Base-by-base conservation (phyloP, 202 grass and related monocot genomes). In the Musa balbisiana region DNA sequence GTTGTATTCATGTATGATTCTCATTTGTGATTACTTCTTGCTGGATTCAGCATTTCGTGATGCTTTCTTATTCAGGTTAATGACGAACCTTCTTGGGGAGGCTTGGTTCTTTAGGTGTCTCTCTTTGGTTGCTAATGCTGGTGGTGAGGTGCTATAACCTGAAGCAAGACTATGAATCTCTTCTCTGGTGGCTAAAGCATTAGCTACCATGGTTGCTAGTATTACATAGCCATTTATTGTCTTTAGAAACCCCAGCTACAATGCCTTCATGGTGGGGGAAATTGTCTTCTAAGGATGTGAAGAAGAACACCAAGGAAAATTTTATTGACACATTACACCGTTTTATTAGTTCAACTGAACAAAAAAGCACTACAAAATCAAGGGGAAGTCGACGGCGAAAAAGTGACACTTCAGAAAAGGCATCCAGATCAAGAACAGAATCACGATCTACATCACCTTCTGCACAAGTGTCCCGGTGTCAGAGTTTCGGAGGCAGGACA, bases 211-310 rank as follows among this genome's bases (percentile, higher is more conserved):
- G 64, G 12, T 67, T 67, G 64, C 25, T 29, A 29, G 11, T 67
- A 83, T 51, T 71, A 76, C 1, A 9, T 49, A 71, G 69, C 82
- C 73, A 82, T 72, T 68, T 77, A 62, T 64, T 85, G 52, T 64
- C 72, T 71, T 59, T 71, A 60, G 21, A 62, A 68, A 68, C 64
- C 72, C 67, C 17, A 67, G 11, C 53, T 69, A 91, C 76, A 66
- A 99, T 99, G 95, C 85, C 89, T 88, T 73, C 89, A 88, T 99
- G 91, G 95, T 94, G 95, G 95, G 85, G 87, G 8, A 99, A 89
- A 65, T 99, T 89, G 59, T 94, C 95, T 59, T 92, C 95, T 53
- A 99, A 99, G 84, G 95, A 99, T 75, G 76, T 84, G 68, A 99
- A 95, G 74, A 99, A 92, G 86, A 87, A 85, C 51, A 76, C 88